Base-by-base conservation (phyloP, 1,284 basidiomycete species). In the Sanguinoderma infundibulare region DNA sequence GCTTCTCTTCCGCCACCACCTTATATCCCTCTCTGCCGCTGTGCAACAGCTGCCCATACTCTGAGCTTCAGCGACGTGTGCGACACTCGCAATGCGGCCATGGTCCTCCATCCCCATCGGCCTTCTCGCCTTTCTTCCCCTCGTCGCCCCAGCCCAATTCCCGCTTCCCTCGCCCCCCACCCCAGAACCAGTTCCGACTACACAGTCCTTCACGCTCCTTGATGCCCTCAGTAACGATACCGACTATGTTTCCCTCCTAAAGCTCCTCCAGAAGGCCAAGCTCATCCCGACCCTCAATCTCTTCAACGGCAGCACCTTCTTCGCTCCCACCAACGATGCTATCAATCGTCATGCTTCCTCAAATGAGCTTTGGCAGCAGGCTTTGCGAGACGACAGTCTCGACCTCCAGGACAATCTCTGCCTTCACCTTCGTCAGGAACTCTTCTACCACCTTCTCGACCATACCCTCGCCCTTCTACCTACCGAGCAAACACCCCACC, bases 361-460 rank as follows among this genome's bases (percentile, higher is more conserved):
- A 44, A 77, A 79, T 52, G 54, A 74, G n/a, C 72, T 88, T 10
- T 89, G 87, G 88, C 70, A 73, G 32, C 66, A 66, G 55, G 76
- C 78, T 32, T 73, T 87, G 34, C 72, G 76, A 30, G 79, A 81
- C 53, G 71, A 79, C 26, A 38, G 61, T 51, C 56, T 71, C 32
- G 68, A 74, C 54, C 61, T 82, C 17, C 79, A 74, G 26, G 96
- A 98, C 76, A 99, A 99, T 74, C 81, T 98, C 46, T 86, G 95
- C 58, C 87, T 93, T 67, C 78, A 85, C 60, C 85, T 98, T 51
- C 84, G 97, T 49, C 95, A 98, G 73, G 91, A 95, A 69, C 83
- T 99, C 51, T 90, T 98, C 69, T 99, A 99, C 73, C 98, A 99
- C 75, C 77, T 98, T 46, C 81, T 99, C 65, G 98, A 99, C 77